A percentile compares a stretch with the other conserved stretches of the same genome.
Evolutionary conservation across 2,329 filamentous ascomycete genomes (phyloP).

Genomic region (Trichoderma cornu-damae): DNA sequence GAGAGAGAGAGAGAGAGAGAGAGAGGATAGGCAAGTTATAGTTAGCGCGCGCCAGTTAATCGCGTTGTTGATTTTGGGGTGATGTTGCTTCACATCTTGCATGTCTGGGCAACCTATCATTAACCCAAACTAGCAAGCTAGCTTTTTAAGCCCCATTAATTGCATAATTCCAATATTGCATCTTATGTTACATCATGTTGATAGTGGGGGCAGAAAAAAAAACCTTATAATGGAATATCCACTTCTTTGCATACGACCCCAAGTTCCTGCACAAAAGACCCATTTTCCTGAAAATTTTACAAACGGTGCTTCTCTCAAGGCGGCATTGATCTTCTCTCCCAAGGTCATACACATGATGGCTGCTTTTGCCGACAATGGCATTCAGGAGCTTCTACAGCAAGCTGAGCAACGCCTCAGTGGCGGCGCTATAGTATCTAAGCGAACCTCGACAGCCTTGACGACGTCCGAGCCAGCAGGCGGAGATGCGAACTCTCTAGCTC

Average conservation of each 20-base stretch:
- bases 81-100: slow-evolving; percentile 11
- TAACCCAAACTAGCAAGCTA: background rate
- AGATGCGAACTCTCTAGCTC: background rate
- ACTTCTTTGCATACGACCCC: slow-evolving; percentile 7
- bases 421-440: background rate
- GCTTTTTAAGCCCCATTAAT: background rate
- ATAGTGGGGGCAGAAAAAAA: slow-evolving; percentile 7
- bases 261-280: background rate
- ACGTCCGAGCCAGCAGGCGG: background rate
- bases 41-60: background rate
- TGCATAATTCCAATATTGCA: background rate
- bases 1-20: background rate
- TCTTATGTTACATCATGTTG: background rate
- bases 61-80: slow-evolving; percentile 14
- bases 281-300: background rate
- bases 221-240: slow-evolving; percentile 5
- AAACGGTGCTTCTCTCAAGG: background rate
- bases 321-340: background rate
- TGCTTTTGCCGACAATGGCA: slow-evolving; percentile 16
- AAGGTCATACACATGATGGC: slow-evolving; percentile 19
- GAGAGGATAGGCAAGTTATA: background rate
- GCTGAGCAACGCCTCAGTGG: slow-evolving; percentile 20
- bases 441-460: background rate
- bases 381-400: slow-evolving; percentile 21
- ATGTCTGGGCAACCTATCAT: background rate